Conservation (phyloP, 2,329 filamentous ascomycete genomes). For the Epichloe sylvatica region DNA sequence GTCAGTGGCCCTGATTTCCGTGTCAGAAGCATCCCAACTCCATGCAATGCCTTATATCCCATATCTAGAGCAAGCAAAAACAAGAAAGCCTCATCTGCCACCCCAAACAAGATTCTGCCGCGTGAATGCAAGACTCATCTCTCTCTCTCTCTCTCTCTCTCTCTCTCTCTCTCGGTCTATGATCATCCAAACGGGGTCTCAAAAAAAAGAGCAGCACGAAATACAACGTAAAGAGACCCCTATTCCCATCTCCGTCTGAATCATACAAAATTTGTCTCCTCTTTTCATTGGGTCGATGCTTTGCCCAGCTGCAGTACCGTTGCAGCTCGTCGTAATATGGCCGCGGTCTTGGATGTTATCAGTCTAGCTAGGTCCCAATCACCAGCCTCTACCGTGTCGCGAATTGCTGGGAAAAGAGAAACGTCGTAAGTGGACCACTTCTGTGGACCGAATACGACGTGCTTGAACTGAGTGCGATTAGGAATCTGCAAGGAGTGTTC, state of each 20-base stretch:
- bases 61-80: conserved; percentile 7
- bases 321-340: conserved; percentile 49
- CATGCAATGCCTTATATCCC: conserved; percentile 19
- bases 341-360: conserved; percentile 58
- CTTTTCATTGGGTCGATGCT: background rate
- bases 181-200: background rate
- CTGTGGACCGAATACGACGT: conserved; percentile 76
- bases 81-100: background rate
- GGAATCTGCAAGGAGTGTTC: conserved; percentile 43
- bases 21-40: conserved; percentile 15
- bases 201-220: background rate
- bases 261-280: background rate
- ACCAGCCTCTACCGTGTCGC: conserved; percentile 59
- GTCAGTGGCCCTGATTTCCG: background rate
- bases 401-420: conserved; percentile 52
- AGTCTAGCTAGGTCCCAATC: conserved; percentile 57
- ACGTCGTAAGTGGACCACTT: conserved; percentile 43
- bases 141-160: background rate
- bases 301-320: conserved; percentile 17
- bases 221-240: background rate
- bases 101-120: background rate
- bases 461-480: conserved; percentile 85
- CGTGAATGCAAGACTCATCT: background rate
- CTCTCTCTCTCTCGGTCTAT: background rate
- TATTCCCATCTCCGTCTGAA: background rate